Percentiles rank a stretch among this genome's conserved stretches.
Evolutionary conservation across 2,329 filamentous ascomycete species (phyloP).

Genomic region (Zymoseptoria tritici): DNA sequence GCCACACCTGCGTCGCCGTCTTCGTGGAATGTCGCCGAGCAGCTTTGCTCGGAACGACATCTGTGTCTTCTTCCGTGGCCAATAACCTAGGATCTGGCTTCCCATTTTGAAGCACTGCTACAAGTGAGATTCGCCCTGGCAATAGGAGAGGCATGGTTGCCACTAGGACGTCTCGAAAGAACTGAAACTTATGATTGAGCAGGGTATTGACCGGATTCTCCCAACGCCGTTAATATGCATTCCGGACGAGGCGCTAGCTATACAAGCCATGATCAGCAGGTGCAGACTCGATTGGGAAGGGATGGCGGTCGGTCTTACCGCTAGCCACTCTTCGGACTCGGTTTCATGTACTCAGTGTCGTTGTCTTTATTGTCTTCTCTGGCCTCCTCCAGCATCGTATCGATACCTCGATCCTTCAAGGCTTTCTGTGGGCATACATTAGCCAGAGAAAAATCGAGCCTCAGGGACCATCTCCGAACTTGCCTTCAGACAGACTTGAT

Average conservation of each 20-base stretch:
- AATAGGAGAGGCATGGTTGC: background rate
- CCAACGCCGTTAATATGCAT: constrained; percentile 5
- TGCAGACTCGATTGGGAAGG: background rate
- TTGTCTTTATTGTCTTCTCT: constrained; percentile 84
- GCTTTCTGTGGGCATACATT: constrained; percentile 53
- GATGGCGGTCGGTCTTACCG: background rate
- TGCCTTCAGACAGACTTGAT: constrained; percentile 79
- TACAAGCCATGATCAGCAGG: background rate
- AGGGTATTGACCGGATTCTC: background rate
- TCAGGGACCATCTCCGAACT: constrained; percentile 23
- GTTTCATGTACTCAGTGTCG: constrained; percentile 61
- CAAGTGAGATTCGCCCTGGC: too few relatives aligned
- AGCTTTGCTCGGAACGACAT: too few relatives aligned
- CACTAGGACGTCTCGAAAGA: too few relatives aligned
- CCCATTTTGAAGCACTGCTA: too few relatives aligned
- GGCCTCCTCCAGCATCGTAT: constrained; percentile 86
- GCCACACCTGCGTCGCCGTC: too few relatives aligned
- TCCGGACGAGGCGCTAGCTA: background rate
- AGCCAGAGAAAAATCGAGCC: background rate
- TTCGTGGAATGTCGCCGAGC: too few relatives aligned
- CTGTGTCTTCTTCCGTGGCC: too few relatives aligned
- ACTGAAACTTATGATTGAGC: background rate
- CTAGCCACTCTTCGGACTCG: constrained; percentile 24
- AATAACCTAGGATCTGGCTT: too few relatives aligned
- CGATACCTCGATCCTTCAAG: constrained; percentile 82